Evolutionary conservation across 2,329 filamentous ascomycete genomes (phyloP).

Genomic region (Trichoderma sp.): DNA sequence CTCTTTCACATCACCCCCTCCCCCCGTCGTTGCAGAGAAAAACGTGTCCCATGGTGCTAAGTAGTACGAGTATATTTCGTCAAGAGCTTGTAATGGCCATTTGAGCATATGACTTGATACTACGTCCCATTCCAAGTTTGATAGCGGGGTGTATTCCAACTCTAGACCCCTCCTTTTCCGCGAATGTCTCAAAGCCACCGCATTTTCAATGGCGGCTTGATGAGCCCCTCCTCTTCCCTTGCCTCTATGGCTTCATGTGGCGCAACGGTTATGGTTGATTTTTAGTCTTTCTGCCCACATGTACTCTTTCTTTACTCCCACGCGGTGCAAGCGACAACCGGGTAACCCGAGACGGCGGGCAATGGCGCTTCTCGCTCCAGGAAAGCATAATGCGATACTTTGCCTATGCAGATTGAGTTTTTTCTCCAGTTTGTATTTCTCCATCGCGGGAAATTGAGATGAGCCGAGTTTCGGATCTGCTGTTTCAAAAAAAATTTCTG

Average conservation of each 20-base stretch:
- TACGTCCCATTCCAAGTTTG: background rate
- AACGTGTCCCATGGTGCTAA: background rate
- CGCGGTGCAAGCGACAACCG: background rate
- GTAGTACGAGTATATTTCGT: background rate
- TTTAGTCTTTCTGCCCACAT: background rate
- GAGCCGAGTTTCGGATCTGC: background rate
- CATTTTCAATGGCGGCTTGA: background rate
- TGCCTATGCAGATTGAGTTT: background rate
- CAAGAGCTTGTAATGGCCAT: background rate
- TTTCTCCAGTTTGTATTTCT: background rate
- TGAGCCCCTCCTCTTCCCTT: background rate
- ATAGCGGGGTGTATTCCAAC: background rate
- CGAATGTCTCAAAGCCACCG: slow-evolving; percentile 11
- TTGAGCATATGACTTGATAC: background rate
- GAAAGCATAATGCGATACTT: background rate
- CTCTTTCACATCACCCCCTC: background rate
- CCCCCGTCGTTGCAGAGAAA: background rate
- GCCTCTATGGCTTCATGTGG: slow-evolving; percentile 3
- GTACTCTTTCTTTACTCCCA: background rate
- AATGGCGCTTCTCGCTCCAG: background rate
- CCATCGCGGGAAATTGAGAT: background rate
- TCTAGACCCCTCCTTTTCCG: background rate
- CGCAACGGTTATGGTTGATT: background rate
- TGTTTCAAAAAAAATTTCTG: background rate
- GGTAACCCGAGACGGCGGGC: slow-evolving; percentile 6